phyloP scores from a whole-genome alignment of 2,329 filamentous ascomycete species.

The Penicillium sp. region DNA sequence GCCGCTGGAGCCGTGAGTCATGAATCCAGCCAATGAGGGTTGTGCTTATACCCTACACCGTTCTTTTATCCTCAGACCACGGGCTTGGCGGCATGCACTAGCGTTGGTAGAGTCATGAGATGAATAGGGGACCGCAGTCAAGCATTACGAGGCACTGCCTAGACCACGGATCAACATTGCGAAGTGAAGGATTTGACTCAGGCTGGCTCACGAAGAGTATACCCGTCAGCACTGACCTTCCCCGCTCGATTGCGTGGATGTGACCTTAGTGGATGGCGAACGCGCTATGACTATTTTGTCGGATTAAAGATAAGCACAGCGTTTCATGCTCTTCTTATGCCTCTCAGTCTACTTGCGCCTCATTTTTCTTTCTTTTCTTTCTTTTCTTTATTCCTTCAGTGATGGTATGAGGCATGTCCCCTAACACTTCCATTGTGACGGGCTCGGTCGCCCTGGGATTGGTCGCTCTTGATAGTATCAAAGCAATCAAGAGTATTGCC shows the following conservation, averaged over 20 bases:
- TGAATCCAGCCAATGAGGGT: not conserved
- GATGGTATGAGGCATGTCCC: constrained; percentile 23
- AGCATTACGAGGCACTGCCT: not conserved
- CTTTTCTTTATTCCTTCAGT: not conserved
- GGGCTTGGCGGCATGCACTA: not conserved
- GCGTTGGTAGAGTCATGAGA: not conserved
- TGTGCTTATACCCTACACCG: constrained; percentile 6
- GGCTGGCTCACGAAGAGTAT: not conserved
- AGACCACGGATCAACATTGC: not conserved
- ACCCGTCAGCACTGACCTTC: not conserved
- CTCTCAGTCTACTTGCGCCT: no score
- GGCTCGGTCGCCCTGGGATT: constrained; percentile 27
- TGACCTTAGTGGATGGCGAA: not conserved
- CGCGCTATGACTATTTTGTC: not conserved
- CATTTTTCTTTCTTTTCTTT: not conserved
- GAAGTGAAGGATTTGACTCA: not conserved
- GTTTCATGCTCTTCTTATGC: not conserved
- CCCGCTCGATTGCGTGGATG: constrained; percentile 1
- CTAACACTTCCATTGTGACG: constrained; percentile 17
- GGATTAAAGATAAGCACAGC: not conserved
- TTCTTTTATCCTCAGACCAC: constrained; percentile 4
- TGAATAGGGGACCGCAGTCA: not conserved
- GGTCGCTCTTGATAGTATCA: constrained; percentile 23
- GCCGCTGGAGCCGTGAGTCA: constrained; percentile 10
- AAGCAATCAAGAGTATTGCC: constrained; percentile 25